phyloP scores from a whole-genome alignment of 2,329 filamentous ascomycete genomes.

The Apiospora kogelbergensis region DNA sequence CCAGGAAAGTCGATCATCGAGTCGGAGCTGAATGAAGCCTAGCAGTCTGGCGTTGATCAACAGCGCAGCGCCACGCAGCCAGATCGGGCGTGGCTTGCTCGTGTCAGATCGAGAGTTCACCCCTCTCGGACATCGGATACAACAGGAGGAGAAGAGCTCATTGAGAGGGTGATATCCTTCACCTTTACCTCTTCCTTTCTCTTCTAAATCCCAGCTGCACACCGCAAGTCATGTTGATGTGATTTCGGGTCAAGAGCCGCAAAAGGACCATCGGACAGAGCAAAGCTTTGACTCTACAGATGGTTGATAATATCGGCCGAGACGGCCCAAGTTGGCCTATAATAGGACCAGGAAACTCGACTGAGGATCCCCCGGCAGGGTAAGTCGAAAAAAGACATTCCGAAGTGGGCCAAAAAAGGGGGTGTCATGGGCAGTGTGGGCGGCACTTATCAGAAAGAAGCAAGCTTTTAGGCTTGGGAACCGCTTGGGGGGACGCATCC shows the following conservation, averaged over 20 bases:
- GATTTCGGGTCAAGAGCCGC: background rate
- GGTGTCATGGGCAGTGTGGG: background rate
- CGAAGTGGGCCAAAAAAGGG: background rate
- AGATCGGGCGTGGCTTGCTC: background rate
- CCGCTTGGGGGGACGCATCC: background rate
- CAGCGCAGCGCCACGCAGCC: background rate
- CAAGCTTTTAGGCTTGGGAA: background rate
- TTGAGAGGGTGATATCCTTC: background rate
- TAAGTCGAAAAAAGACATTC: background rate
- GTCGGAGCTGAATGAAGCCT: background rate
- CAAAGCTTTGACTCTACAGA: background rate
- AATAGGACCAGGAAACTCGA: background rate
- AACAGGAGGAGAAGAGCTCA: background rate
- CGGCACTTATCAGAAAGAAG: background rate
- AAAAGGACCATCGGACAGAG: background rate
- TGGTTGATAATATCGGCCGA: background rate
- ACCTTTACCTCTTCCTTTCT: no score
- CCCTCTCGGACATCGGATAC: background rate
- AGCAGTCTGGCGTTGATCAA: background rate
- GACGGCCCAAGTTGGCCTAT: background rate
- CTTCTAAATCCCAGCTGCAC: background rate
- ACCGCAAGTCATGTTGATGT: background rate
- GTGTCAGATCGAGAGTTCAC: background rate
- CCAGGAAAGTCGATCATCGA: background rate
- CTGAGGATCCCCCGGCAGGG: background rate